These are phyloP conservation scores for Inga leiocalycina DNA, from an alignment of 306 rosid species.

Conservation along the genomic window DNA sequence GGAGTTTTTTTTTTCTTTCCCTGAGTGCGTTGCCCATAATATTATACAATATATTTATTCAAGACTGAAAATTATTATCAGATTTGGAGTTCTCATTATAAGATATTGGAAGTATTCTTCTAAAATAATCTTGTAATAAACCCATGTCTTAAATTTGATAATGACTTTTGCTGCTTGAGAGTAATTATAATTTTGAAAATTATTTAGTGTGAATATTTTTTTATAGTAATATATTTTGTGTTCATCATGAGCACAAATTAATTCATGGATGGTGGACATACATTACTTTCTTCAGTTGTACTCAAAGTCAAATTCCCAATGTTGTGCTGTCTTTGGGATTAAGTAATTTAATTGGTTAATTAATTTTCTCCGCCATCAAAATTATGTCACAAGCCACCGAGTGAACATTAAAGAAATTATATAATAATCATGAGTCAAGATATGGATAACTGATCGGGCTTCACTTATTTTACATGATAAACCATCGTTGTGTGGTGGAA, in stretches of 20 bases:
- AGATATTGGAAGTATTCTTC: background rate
- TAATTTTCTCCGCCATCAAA: background rate
- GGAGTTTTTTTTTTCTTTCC: no score
- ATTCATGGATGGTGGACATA: conserved; percentile 27
- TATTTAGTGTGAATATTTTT: background rate
- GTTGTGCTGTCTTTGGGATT: conserved; percentile 22
- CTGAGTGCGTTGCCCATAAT: no score
- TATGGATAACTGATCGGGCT: background rate
- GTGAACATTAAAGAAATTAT: background rate
- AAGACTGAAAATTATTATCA: background rate
- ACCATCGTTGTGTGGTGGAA: no score
- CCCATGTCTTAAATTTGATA: no score
- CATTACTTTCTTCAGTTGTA: conserved; percentile 46
- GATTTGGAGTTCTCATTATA: background rate
- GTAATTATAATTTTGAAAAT: background rate
- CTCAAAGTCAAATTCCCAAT: conserved; percentile 42
- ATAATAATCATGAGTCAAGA: background rate
- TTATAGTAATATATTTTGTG: background rate
- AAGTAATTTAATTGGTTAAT: conserved; percentile 13
- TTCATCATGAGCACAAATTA: background rate
- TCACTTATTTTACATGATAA: background rate
- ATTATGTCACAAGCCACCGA: background rate
- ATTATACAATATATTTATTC: background rate
- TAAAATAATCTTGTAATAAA: no score
- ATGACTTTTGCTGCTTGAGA: no score